phyloP scores from a whole-genome alignment of 129 eudicot genomes.

The Silybum marianum region DNA sequence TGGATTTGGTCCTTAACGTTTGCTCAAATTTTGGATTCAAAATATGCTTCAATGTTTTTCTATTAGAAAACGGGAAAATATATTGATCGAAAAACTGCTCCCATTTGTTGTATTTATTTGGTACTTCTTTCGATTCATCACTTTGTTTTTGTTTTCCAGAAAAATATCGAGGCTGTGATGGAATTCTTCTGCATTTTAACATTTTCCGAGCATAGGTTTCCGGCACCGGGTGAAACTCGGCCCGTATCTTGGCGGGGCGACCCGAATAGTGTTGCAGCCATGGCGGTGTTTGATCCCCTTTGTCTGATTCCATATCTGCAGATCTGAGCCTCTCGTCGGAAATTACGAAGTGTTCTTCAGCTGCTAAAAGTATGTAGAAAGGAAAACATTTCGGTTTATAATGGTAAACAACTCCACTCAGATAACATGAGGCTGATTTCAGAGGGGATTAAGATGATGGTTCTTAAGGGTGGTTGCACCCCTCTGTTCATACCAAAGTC shows the following conservation, averaged over 20 bases:
- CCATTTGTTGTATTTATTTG: neutral
- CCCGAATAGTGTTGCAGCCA: constrained; percentile 23
- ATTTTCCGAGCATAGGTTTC: neutral
- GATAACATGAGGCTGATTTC: neutral
- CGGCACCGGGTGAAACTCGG: neutral
- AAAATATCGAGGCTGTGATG: neutral
- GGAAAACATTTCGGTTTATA: neutral
- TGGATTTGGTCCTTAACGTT: no score
- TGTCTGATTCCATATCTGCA: constrained; percentile 17
- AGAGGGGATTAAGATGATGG: neutral
- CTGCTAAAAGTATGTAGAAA: neutral
- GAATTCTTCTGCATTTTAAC: neutral
- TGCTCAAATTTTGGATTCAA: no score
- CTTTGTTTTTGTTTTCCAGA: neutral
- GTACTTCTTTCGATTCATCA: neutral
- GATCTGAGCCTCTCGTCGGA: constrained; percentile 17
- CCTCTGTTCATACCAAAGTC: neutral
- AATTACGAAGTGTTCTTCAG: neutral
- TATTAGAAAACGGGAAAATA: no score
- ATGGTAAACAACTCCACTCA: neutral
- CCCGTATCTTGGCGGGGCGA: constrained; percentile 26
- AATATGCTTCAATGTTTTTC: no score
- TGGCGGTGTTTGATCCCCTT: constrained; percentile 25
- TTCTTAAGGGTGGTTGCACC: neutral
- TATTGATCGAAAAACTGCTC: no score